A percentile compares a stretch with the other conserved stretches of the same genome.
Conservation (phyloP, 495 filamentous ascomycete genomes). For the Podospora anserina region DNA sequence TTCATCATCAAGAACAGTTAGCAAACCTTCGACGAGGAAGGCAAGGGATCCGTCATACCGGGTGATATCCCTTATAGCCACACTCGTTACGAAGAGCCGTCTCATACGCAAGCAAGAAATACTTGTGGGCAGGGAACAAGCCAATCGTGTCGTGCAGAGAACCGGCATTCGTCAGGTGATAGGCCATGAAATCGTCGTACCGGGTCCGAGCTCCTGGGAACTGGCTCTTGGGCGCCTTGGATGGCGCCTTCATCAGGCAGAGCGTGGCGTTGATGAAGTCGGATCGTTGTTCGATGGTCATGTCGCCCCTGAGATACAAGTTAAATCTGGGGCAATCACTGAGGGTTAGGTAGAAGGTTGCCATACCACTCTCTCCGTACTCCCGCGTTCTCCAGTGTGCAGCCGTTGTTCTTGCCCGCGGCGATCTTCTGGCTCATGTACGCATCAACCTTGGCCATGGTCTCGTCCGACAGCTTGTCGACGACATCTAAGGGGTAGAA, state of each 20-base stretch:
- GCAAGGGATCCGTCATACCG: conserved; percentile 48
- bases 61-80: conserved; percentile 52
- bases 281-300: conserved; percentile 47
- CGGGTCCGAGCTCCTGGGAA: conserved; percentile 51
- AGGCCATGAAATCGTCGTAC: conserved; percentile 56
- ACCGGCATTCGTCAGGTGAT: conserved; percentile 43
- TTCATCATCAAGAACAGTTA: conserved; percentile 21
- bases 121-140: conserved; percentile 66
- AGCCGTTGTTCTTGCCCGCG: conserved; percentile 42
- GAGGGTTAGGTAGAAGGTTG: neutral
- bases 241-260: conserved; percentile 46
- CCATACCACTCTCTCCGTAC: conserved; percentile 52
- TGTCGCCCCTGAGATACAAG: conserved; percentile 42
- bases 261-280: conserved; percentile 48
- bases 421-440: conserved; percentile 37
- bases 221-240: conserved; percentile 37
- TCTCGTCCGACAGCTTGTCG: conserved; percentile 37
- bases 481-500: conserved; percentile 40
- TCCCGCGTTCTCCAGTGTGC: conserved; percentile 47
- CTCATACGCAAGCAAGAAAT: conserved; percentile 64
- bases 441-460: conserved; percentile 40
- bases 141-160: conserved; percentile 56
- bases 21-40: conserved; percentile 64
- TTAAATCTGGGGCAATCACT: neutral
- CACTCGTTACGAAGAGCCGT: conserved; percentile 66